Base-by-base conservation (phyloP, 768 basidiomycete genomes). In the Cubamyces sp. region DNA sequence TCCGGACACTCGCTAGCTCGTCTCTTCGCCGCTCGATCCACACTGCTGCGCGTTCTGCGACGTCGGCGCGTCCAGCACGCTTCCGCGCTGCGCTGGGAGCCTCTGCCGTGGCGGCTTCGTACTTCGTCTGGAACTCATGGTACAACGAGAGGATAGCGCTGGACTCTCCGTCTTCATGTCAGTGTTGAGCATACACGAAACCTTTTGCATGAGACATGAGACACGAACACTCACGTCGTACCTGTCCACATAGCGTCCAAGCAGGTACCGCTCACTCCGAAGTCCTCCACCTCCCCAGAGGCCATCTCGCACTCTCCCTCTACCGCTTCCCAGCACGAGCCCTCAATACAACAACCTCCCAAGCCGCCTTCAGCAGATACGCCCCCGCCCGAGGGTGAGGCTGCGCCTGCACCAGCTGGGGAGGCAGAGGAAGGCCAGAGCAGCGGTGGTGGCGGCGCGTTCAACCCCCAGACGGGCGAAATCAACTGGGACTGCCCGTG, bases 401-500 rank as follows among this genome's bases (percentile, higher is more conserved):
- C 58, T 5, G 43, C 57, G 19, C 58, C 56, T 1, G 41, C 48
- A 18, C 30, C 68, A 4, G 51, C 63, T 18, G 68, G 42, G 5
- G 71, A 72, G 9, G 70, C 41, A 5, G 72, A 65, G 14, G 71
- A 71, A 23, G 74, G 50, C 67, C 71, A 71, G 30, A 73, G 48
- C 66, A 74, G 26, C 55, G 62, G 34, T 18, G 60, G 56, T 18
- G 56, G 57, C 1, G 83, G 83, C 41, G 96, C 97, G 5, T 98
- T 85, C 81, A 91, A 99, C 77, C 96, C 96, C 19, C 94, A 86
- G 64, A 99, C 97, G 1, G 97, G 97, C 46, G 95, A 98, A 82
- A 98, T 99, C 70, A 99, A 99, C 78, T 99, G 97, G 97, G 97
- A 98, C 73, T 99, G 97, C 74, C 94, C 97, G 1, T 98, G 97